These are phyloP conservation scores for Globisporangium takayamanum DNA, from an alignment of 352 stramenopile genomes.

Conservation along the genomic window DNA sequence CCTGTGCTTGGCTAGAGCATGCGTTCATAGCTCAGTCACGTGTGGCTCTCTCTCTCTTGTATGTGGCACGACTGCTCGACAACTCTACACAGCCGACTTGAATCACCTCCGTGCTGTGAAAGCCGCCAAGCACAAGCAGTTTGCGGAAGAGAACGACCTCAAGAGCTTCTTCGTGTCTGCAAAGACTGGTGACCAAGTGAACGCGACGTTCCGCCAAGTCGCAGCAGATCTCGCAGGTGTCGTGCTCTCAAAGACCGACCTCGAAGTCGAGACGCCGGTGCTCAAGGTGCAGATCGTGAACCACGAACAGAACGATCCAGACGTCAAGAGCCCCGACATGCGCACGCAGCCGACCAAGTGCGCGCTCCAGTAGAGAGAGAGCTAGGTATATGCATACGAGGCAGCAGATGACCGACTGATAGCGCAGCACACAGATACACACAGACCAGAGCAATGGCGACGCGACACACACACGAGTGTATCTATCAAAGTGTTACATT, in stretches of 20 bases:
- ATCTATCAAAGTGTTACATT: slow-evolving; percentile 76
- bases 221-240: slow-evolving; percentile 82
- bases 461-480: slow-evolving; percentile 14
- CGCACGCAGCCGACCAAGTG: slow-evolving; percentile 44
- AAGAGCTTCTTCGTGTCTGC: slow-evolving; percentile 91
- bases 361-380: slow-evolving; percentile 33
- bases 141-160: slow-evolving; percentile 91
- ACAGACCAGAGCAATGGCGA: background rate
- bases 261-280: slow-evolving; percentile 79
- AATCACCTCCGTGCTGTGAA: slow-evolving; percentile 89
- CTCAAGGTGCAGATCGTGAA: slow-evolving; percentile 92
- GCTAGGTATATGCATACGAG: background rate
- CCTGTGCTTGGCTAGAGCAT: background rate
- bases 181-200: slow-evolving; percentile 92
- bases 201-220: slow-evolving; percentile 81
- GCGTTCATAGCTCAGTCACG: background rate
- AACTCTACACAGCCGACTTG: slow-evolving; percentile 59
- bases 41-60: background rate
- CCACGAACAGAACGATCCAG: slow-evolving; percentile 86
- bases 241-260: slow-evolving; percentile 71
- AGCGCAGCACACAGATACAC: background rate
- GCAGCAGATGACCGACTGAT: background rate
- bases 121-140: slow-evolving; percentile 86
- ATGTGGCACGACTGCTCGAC: slow-evolving; percentile 7
- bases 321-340: slow-evolving; percentile 79